A percentile compares a stretch with the other conserved stretches of the same genome.
phyloP scores from a whole-genome alignment of 352 stramenopile genomes.

The Globisporangium rhizosaccharum region DNA sequence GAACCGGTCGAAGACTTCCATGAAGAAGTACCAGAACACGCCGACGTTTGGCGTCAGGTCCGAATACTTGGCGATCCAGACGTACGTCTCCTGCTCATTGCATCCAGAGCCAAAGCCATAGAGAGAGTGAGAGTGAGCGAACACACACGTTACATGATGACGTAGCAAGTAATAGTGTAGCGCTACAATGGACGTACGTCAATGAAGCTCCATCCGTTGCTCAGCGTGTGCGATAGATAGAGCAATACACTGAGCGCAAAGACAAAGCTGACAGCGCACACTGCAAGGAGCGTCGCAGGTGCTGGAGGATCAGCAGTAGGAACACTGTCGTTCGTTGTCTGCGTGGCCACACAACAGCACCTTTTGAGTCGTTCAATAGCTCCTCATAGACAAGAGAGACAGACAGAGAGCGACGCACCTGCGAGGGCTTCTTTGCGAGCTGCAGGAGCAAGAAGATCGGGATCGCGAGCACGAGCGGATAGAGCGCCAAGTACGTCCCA shows the following conservation, averaged over 20 bases:
- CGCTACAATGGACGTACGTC: slow-evolving; percentile 22
- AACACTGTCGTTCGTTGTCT: background rate
- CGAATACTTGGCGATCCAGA: slow-evolving; percentile 74
- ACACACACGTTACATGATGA: background rate
- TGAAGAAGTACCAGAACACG: slow-evolving; percentile 89
- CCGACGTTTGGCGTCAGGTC: slow-evolving; percentile 82
- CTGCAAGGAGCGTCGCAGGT: slow-evolving; percentile 2
- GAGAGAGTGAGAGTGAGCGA: background rate
- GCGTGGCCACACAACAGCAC: background rate
- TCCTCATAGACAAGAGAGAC: too few species aligned
- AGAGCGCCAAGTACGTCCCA: slow-evolving; percentile 73
- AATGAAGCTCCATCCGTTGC: slow-evolving; percentile 52
- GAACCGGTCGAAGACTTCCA: slow-evolving; percentile 85
- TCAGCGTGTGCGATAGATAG: slow-evolving; percentile 56
- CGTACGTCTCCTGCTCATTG: slow-evolving; percentile 54
- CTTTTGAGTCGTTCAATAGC: too few species aligned
- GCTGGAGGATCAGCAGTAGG: background rate
- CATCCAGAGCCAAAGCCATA: too few species aligned
- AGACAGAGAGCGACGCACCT: too few species aligned
- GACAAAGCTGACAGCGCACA: slow-evolving; percentile 12
- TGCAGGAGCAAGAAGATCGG: slow-evolving; percentile 46
- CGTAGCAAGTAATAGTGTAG: background rate
- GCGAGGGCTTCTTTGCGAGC: slow-evolving; percentile 15
- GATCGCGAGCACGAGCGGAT: slow-evolving; percentile 56
- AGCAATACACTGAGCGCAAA: slow-evolving; percentile 32